These are phyloP conservation scores for Dovyalis caffra DNA, from an alignment of 345 rosid genomes.

Conservation along the genomic window DNA sequence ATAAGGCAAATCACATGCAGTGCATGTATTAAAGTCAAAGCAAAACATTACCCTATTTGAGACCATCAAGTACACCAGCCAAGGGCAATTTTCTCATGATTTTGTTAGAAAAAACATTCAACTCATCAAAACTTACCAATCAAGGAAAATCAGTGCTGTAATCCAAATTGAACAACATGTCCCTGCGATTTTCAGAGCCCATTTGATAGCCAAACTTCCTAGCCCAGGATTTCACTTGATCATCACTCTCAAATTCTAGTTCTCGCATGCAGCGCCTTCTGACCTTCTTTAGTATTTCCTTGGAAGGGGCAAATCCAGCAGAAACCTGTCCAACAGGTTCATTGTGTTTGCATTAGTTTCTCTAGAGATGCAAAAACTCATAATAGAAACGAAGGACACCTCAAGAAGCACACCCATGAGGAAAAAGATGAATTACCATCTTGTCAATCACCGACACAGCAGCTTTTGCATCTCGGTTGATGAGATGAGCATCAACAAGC, in stretches of 20 bases:
- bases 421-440: conserved; percentile 53
- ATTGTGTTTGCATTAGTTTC: conserved; percentile 7
- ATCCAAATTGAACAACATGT: conserved; percentile 64
- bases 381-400: background rate
- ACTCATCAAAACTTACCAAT: conserved; percentile 24
- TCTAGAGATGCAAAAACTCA: background rate
- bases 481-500: conserved; percentile 89
- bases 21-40: no score
- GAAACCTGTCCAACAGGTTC: conserved; percentile 45
- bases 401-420: background rate
- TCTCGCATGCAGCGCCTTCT: conserved; percentile 84
- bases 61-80: background rate
- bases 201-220: conserved; percentile 55
- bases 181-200: conserved; percentile 72
- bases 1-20: no score
- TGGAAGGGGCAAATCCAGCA: conserved; percentile 78
- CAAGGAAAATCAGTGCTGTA: conserved; percentile 55
- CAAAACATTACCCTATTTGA: background rate
- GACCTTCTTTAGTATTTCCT: conserved; percentile 69
- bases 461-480: conserved; percentile 75
- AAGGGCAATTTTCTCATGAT: background rate
- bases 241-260: conserved; percentile 69
- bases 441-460: conserved; percentile 63
- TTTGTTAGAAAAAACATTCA: background rate
- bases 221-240: conserved; percentile 50